Conservation (phyloP, 148 eudicot species). For the Spergularia bocconei region DNA sequence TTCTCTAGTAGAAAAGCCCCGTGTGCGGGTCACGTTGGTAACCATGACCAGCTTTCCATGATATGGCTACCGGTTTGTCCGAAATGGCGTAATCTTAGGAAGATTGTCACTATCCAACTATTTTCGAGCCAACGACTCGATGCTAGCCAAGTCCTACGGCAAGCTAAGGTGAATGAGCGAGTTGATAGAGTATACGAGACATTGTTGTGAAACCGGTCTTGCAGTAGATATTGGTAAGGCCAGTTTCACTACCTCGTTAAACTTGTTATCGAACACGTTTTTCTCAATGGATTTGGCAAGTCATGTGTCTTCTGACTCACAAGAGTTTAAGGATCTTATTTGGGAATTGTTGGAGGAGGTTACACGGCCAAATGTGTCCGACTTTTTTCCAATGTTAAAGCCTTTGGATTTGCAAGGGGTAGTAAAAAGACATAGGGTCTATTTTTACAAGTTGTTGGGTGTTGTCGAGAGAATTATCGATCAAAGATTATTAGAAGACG, state of each 20-base stretch:
- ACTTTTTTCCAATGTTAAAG: slow-evolving; percentile 16
- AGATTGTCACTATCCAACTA: slow-evolving; percentile 17
- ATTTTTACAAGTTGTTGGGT: too few relatives aligned
- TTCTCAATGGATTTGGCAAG: slow-evolving; percentile 27
- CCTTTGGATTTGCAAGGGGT: slow-evolving; percentile 15
- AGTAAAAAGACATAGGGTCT: too few relatives aligned
- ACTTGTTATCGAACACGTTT: slow-evolving; percentile 24
- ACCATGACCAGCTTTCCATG: slow-evolving; percentile 15
- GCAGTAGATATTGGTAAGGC: slow-evolving; percentile 26
- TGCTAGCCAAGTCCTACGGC: slow-evolving; percentile 21
- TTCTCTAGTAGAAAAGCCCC: not conserved
- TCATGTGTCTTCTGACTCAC: not conserved
- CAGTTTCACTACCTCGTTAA: slow-evolving; percentile 21
- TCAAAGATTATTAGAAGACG: too few relatives aligned
- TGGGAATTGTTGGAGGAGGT: not conserved
- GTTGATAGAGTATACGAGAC: slow-evolving; percentile 2
- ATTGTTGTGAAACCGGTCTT: not conserved
- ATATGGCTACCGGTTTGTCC: slow-evolving; percentile 14
- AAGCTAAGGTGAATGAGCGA: slow-evolving; percentile 25
- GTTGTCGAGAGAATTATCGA: too few relatives aligned
- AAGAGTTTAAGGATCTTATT: slow-evolving; percentile 19
- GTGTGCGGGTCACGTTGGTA: not conserved
- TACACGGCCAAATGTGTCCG: slow-evolving; percentile 19
- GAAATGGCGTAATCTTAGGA: slow-evolving; percentile 22
- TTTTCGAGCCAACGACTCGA: slow-evolving; percentile 24